Conservation (phyloP, 2,329 filamentous ascomycete genomes). For the Penicillium nordicum region DNA sequence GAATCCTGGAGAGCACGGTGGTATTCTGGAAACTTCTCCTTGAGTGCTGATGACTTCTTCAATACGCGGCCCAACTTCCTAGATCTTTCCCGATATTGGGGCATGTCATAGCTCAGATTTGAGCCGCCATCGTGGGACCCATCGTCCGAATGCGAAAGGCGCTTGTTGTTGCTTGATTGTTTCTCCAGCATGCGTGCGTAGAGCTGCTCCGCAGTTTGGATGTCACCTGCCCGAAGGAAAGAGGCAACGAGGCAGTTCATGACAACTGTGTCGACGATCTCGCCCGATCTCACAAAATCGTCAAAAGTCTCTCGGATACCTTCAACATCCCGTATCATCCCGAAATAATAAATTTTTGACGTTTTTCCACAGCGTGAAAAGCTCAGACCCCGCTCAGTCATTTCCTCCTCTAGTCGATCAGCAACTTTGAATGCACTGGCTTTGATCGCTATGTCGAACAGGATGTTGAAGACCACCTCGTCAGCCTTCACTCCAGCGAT, state of each 20-base stretch:
- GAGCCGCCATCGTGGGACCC: neutral
- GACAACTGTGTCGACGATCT: conserved; percentile 82
- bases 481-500: conserved; percentile 62
- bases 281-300: conserved; percentile 76
- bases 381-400: conserved; percentile 64
- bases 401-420: conserved; percentile 79
- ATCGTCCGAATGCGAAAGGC: conserved; percentile 11
- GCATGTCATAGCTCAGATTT: conserved; percentile 32
- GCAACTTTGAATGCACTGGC: conserved; percentile 79
- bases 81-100: conserved; percentile 34
- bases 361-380: conserved; percentile 79
- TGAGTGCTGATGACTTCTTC: conserved; percentile 41
- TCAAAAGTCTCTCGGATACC: conserved; percentile 74
- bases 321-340: conserved; percentile 68
- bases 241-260: conserved; percentile 83
- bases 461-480: conserved; percentile 84
- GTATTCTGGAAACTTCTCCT: conserved; percentile 51
- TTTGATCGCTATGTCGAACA: conserved; percentile 86
- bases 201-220: conserved; percentile 70
- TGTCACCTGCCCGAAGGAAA: conserved; percentile 72
- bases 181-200: conserved; percentile 78
- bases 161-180: conserved; percentile 43
- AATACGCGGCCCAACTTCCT: conserved; percentile 50
- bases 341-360: conserved; percentile 78
- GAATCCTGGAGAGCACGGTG: conserved; percentile 63